Conservation (phyloP, 805 yeast species). For the Suhomyces emberorum region DNA sequence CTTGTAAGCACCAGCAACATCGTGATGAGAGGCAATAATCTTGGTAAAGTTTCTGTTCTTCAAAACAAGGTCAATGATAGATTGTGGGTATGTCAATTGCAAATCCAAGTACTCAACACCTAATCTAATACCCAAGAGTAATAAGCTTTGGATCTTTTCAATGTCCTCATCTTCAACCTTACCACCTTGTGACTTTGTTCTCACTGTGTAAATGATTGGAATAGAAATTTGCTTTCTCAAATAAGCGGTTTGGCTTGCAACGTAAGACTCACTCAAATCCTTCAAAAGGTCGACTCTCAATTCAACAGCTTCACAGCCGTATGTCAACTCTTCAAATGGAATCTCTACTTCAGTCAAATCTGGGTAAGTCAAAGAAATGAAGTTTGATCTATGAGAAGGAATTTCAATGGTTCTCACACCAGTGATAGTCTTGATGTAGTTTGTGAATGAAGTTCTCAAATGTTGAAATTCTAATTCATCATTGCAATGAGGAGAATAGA, state of each 20-base stretch:
- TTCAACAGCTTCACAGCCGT: conserved; percentile 82
- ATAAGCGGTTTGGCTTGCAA: conserved; percentile 68
- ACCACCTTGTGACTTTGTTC: conserved; percentile 83
- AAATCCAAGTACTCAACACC: conserved; percentile 83
- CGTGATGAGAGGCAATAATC: conserved; percentile 82
- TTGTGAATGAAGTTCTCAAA: conserved; percentile 57
- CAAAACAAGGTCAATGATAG: conserved; percentile 49
- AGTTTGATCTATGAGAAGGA: conserved; percentile 55
- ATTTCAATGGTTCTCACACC: conserved; percentile 44
- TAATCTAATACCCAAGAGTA: conserved; percentile 61
- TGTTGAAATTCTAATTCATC: conserved; percentile 50
- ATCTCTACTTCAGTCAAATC: conserved; percentile 50
- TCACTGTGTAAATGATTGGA: conserved; percentile 79
- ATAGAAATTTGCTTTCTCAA: conserved; percentile 61
- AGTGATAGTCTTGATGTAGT: conserved; percentile 57
- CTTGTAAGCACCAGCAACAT: conserved; percentile 54
- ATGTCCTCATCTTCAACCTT: conserved; percentile 60
- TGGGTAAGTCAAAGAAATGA: conserved; percentile 68
- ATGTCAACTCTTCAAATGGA: conserved; percentile 49
- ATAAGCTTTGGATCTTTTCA: conserved; percentile 47
- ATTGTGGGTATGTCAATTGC: conserved; percentile 66
- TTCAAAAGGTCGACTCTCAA: conserved; percentile 72
- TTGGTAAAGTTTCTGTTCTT: conserved; percentile 57
- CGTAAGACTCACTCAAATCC: conserved; percentile 49
- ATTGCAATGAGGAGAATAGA: conserved; percentile 72